Evolutionary conservation across 257 asterid species (phyloP), one percentile per base, ranked within the genome.

Genomic region (Solanum gandarillasii): DNA sequence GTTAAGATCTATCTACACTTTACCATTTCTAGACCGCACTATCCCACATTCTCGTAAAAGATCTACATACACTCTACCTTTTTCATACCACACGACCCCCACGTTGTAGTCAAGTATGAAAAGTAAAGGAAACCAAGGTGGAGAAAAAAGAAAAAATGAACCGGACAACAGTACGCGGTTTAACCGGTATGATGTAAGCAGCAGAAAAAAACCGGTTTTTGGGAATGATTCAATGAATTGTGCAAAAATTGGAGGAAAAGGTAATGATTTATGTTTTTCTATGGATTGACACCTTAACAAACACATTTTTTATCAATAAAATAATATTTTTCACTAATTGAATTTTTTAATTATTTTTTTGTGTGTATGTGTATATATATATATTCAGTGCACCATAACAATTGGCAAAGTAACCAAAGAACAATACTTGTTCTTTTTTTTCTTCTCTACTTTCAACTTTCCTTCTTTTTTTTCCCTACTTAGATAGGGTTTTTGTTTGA

Each of bases 141-240:
- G 68, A 60, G 68, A 21, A 18, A 20, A 20, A 60, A 60, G 6
- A 25, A 8, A 41, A 39, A 13, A 79, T 13, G 13, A 41, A 79
- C 38, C 65, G 84, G 84, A 75, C 25, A 36, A 6, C 20, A 7
- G 12, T 3, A 23, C 4, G 21, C 32, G 83, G 83, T 76, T 31
- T 18, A 14, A 39, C 38, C 38, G 67, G 29, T 46, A 7, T 46
- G 70, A 48, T 81, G 43, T 81, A 81, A 48, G 85, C 85, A 46
- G 29, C 39, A 81, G 85, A 10, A 3, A 20, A 25, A 68, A 41
- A 72, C 93, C 97, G 93, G 95, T 94, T 87, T 88, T 85, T 27
- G 89, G 94, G 95, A 88, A 92, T 36, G 90, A 94, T 95, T 76
- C 98, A 94, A 90, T 95, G 98, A 94, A 95, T 91, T 7, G 11